Conservation (phyloP, 2,329 filamentous ascomycete species). For the Penicillium concentricum region DNA sequence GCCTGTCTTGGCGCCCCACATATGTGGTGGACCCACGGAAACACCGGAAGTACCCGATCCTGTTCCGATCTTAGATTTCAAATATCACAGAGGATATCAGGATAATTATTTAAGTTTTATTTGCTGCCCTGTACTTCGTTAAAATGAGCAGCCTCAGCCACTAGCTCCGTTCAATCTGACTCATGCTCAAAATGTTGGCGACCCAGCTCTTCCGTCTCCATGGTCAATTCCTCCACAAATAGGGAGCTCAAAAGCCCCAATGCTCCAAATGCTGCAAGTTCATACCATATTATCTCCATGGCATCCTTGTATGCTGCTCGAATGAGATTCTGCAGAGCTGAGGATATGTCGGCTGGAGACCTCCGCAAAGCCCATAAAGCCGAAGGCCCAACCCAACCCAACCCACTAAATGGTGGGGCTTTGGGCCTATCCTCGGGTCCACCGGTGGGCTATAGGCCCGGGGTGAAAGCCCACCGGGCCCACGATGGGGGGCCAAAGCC, state of each 20-base stretch:
- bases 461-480: too few relatives aligned
- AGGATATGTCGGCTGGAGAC: background rate
- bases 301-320: conserved; percentile 1
- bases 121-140: background rate
- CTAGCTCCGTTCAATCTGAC: background rate
- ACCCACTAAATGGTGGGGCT: too few relatives aligned
- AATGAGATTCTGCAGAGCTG: background rate
- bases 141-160: background rate
- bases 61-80: too few relatives aligned
- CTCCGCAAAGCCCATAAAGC: too few relatives aligned
- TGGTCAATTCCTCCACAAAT: conserved; percentile 3
- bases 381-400: too few relatives aligned
- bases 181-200: background rate
- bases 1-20: too few relatives aligned
- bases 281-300: conserved; percentile 3
- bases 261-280: background rate
- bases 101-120: background rate
- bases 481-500: too few relatives aligned
- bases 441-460: too few relatives aligned
- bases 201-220: conserved; percentile 6
- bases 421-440: too few relatives aligned
- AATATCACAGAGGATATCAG: too few relatives aligned
- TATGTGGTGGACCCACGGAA: too few relatives aligned
- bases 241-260: conserved; percentile 1
- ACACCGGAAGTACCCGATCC: too few relatives aligned